Percentiles rank a stretch among this genome's conserved stretches.
Conservation (phyloP, 1,284 basidiomycete genomes). For the Cerioporus squamosus region DNA sequence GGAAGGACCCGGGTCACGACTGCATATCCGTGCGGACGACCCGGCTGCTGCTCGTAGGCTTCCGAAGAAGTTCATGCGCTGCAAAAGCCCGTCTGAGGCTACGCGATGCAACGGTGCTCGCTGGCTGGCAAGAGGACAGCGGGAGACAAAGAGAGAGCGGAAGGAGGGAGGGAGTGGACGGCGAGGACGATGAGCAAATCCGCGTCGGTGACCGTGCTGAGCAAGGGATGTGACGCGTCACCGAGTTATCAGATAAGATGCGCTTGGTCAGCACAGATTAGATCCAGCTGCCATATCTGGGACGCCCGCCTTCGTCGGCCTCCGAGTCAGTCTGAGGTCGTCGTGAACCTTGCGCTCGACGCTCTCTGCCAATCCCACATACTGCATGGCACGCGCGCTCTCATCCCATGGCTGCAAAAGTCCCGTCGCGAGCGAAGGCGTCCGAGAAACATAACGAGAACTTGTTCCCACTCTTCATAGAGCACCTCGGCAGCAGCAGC, state of each 20-base stretch:
- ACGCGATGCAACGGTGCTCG: not conserved
- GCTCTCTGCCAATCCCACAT: not conserved
- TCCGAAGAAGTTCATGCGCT: conserved; percentile 36
- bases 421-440: not conserved
- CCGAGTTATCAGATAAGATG: conserved; percentile 22
- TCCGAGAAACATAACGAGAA: conserved; percentile 24
- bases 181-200: conserved; percentile 13
- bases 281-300: not conserved
- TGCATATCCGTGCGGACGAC: conserved; percentile 33
- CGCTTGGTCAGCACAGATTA: not conserved
- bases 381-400: not conserved
- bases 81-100: conserved; percentile 16
- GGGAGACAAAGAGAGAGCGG: not conserved
- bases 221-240: conserved; percentile 25
- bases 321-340: too few relatives aligned
- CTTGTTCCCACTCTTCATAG: conserved; percentile 23
- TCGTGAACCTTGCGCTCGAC: too few relatives aligned
- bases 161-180: not conserved
- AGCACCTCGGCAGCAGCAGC: conserved; percentile 16
- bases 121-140: not conserved
- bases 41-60: conserved; percentile 27
- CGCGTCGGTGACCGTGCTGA: conserved; percentile 11
- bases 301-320: not conserved
- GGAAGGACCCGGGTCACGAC: conserved; percentile 32
- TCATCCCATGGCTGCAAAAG: not conserved